A percentile compares a stretch with the other conserved stretches of the same genome.
These are phyloP conservation scores for Cercophora newfieldiana DNA, from an alignment of 495 filamentous ascomycete species.

Conservation along the genomic window DNA sequence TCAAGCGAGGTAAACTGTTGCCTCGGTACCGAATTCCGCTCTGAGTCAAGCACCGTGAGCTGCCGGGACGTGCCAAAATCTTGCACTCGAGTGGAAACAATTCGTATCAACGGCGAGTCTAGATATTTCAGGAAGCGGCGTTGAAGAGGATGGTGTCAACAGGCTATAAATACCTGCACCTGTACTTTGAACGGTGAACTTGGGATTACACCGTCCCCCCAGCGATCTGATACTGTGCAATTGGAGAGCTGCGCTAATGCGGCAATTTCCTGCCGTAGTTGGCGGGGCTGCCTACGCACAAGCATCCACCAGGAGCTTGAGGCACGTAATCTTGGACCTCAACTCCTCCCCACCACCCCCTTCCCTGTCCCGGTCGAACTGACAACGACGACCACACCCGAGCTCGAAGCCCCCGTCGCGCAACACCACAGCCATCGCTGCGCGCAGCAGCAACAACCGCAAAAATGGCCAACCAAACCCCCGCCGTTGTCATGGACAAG, in stretches of 20 bases:
- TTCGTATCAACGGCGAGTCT: neutral
- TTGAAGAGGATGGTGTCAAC: too few species aligned
- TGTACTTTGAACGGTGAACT: too few species aligned
- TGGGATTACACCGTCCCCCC: neutral
- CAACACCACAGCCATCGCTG: slow-evolving; percentile 24
- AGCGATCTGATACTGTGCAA: neutral
- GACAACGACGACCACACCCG: slow-evolving; percentile 15
- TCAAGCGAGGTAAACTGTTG: neutral
- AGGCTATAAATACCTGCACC: too few species aligned
- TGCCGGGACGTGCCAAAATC: neutral
- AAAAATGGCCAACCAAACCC: slow-evolving; percentile 93
- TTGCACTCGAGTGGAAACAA: neutral
- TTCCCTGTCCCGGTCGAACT: slow-evolving; percentile 10
- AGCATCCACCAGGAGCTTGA: slow-evolving; percentile 24
- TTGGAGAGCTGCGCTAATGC: slow-evolving; percentile 3
- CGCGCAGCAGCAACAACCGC: slow-evolving; percentile 28
- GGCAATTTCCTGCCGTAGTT: slow-evolving; percentile 21
- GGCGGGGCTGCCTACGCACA: slow-evolving; percentile 21
- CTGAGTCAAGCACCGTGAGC: neutral
- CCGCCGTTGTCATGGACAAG: slow-evolving; percentile 99
- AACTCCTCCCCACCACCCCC: slow-evolving; percentile 24
- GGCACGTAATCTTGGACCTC: slow-evolving; percentile 41
- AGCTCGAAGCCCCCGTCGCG: slow-evolving; percentile 22
- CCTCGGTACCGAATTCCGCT: neutral
- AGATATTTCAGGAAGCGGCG: neutral